Evolutionary conservation across 345 rosid species (phyloP), one percentile per base, ranked within the genome.

Genomic region (Populus simonii): DNA sequence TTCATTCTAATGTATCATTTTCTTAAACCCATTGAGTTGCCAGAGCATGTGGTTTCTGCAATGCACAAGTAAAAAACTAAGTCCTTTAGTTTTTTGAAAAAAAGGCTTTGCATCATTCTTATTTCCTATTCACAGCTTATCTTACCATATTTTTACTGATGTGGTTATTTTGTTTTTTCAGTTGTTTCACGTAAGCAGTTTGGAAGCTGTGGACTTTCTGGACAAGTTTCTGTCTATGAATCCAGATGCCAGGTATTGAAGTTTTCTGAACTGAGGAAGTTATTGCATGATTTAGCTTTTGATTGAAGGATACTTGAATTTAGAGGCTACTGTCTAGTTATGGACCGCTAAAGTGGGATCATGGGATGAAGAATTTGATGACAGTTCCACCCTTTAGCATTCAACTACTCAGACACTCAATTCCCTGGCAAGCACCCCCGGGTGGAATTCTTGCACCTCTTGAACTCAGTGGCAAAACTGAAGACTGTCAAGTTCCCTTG

Each of bases 141-240:
- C 31, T 20, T 33, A 68, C 20, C 38, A 8, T 55, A 43, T n/a
- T 38, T 59, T 39, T 18, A 25, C 78, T 27, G 13, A 66, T 10
- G 38, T 51, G 70, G 70, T 85, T 82, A 33, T 80, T 45, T 72
- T 78, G 25, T 79, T 78, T 83, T 43, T 73, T 61, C 90, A 96
- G 99, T 62, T 90, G 76, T 96, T 88, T 80, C 98, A 89, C 78
- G 71, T 93, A 73, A 88, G 87, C 87, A 91, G 90, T 81, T 66
- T 82, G 88, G 99, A 92, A 83, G 94, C 98, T 8, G 53, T 92
- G 77, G 91, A 86, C 74, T 89, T 90, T 83, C 87, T 93, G 79
- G 97, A 90, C 35, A 96, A 85, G 86, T 96, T 89, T 87, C 88
- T 87, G 29, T 86, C 90, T 63, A 96, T 93, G 99, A 90, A 90